Percentiles rank a stretch among this genome's conserved stretches.
These are phyloP conservation scores for Aspergillus tubingensis DNA, from an alignment of 2,329 filamentous ascomycete genomes.

Conservation along the genomic window DNA sequence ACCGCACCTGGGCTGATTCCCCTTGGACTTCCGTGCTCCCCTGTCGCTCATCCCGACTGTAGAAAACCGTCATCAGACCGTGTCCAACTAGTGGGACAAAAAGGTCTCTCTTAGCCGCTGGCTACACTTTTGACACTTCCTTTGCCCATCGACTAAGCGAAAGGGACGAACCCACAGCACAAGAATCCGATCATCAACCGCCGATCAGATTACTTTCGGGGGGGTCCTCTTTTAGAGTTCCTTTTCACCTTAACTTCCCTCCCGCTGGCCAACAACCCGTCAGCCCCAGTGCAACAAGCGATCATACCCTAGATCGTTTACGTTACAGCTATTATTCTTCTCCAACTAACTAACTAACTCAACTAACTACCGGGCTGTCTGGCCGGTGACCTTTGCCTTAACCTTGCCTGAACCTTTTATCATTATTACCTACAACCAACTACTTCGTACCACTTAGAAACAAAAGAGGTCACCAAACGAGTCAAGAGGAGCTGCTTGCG, in stretches of 20 bases:
- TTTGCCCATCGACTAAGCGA: conserved; percentile 1
- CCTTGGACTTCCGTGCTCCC: not conserved
- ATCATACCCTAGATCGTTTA: conserved; percentile 6
- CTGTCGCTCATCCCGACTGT: not conserved
- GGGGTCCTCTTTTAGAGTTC: not conserved
- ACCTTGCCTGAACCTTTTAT: not conserved
- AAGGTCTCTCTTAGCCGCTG: not conserved
- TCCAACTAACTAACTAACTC: not conserved
- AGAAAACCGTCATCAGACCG: not conserved
- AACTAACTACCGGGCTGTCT: not conserved
- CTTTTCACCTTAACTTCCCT: conserved; percentile 4
- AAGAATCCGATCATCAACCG: conserved; percentile 5
- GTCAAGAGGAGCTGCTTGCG: conserved; percentile 5
- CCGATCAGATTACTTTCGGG: not conserved
- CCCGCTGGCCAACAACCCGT: conserved; percentile 1
- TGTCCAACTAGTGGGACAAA: not conserved
- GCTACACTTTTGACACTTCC: not conserved
- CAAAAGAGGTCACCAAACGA: not conserved
- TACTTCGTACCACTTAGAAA: not conserved
- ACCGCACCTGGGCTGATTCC: conserved; percentile 1
- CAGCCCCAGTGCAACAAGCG: conserved; percentile 10
- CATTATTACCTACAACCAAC: not conserved
- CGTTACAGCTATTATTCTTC: not conserved
- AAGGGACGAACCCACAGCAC: not conserved
- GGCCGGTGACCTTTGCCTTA: not conserved